Percentiles rank a stretch among this genome's conserved stretches.
Conservation (phyloP, 129 eudicot genomes). For the Tagetes patula region DNA sequence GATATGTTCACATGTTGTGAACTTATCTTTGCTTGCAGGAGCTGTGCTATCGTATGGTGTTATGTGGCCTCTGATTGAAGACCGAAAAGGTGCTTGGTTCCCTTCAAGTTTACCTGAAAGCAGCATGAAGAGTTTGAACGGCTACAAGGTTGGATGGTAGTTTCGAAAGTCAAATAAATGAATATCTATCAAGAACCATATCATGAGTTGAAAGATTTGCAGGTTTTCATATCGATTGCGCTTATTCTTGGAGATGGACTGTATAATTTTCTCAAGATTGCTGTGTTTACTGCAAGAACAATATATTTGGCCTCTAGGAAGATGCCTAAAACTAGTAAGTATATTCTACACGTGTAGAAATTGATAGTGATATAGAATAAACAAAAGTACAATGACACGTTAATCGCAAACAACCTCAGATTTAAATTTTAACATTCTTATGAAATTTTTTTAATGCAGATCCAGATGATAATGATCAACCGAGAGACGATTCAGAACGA, state of each 20-base stretch:
- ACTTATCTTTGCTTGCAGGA: conserved; percentile 77
- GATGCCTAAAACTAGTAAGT: conserved; percentile 45
- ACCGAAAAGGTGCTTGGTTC: conserved; percentile 72
- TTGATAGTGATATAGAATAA: too few relatives aligned
- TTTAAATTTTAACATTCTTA: neutral
- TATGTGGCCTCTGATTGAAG: conserved; percentile 82
- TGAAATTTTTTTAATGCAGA: conserved; percentile 18
- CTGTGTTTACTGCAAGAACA: conserved; percentile 51
- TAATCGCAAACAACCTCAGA: too few relatives aligned
- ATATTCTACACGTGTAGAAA: conserved; percentile 1
- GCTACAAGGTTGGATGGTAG: conserved; percentile 57
- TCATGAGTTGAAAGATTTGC: conserved; percentile 22
- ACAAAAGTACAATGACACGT: neutral
- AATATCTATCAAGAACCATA: conserved; percentile 2
- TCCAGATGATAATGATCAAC: conserved; percentile 42
- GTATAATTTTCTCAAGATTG: conserved; percentile 75
- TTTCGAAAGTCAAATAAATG: neutral
- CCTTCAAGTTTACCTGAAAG: conserved; percentile 51
- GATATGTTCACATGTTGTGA: conserved; percentile 94
- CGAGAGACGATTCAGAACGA: conserved; percentile 44
- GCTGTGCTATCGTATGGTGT: conserved; percentile 86
- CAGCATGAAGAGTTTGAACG: conserved; percentile 87
- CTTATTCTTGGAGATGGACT: conserved; percentile 89
- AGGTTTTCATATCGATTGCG: conserved; percentile 89
- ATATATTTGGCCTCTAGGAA: conserved; percentile 46